phyloP scores from a whole-genome alignment of 805 yeast species.

The Naumovozyma castellii region DNA sequence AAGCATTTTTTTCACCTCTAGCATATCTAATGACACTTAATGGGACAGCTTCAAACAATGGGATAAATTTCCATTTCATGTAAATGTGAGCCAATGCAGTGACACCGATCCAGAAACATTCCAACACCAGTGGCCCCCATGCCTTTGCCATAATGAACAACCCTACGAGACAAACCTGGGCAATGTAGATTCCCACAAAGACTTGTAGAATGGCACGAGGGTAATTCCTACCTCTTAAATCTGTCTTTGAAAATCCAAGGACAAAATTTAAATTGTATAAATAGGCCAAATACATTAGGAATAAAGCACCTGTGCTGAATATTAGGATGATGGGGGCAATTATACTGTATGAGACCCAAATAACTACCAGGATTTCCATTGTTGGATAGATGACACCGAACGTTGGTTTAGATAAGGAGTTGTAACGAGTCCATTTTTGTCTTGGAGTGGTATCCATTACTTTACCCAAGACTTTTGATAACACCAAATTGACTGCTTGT shows the following conservation, averaged over 20 bases:
- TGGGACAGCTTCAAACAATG: constrained; percentile 62
- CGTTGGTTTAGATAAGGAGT: constrained; percentile 52
- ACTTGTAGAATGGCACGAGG: constrained; percentile 64
- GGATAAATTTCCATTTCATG: constrained; percentile 49
- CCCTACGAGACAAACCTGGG: constrained; percentile 60
- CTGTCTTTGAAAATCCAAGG: constrained; percentile 41
- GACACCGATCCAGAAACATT: constrained; percentile 47
- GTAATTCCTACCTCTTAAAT: constrained; percentile 64
- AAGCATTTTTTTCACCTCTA: constrained; percentile 31
- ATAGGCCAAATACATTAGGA: constrained; percentile 51
- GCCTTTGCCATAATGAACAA: constrained; percentile 67
- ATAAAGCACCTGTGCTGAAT: constrained; percentile 52
- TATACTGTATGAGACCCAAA: constrained; percentile 65
- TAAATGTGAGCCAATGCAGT: constrained; percentile 54
- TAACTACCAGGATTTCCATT: constrained; percentile 63
- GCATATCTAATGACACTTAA: constrained; percentile 40
- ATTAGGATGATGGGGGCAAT: constrained; percentile 67
- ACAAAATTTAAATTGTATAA: constrained; percentile 59
- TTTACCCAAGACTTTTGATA: constrained; percentile 61
- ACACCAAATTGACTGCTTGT: constrained; percentile 63
- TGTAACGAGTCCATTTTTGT: constrained; percentile 75
- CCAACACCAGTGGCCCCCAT: constrained; percentile 71
- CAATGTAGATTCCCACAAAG: constrained; percentile 62
- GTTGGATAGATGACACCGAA: constrained; percentile 82
- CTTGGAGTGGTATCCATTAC: constrained; percentile 83